Evolutionary conservation across 495 filamentous ascomycete genomes (phyloP).

Genomic region (Talaromyces stipitatus): DNA sequence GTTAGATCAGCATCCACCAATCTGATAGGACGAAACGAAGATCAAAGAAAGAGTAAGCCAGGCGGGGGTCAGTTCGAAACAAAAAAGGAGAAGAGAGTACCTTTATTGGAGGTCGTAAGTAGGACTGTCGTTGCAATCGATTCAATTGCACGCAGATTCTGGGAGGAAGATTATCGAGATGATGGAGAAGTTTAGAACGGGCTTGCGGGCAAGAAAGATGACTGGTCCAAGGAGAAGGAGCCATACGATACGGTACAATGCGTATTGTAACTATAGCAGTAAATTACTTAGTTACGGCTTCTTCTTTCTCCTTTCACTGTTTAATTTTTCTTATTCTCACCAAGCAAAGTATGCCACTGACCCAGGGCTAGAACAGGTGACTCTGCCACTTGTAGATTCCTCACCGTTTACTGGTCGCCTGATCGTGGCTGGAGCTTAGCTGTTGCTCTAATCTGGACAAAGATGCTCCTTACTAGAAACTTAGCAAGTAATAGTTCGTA

Average conservation of each 20-base stretch:
- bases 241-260: not conserved
- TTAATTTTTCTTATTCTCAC: not conserved
- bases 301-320: not conserved
- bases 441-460: not conserved
- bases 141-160: not conserved
- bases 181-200: not conserved
- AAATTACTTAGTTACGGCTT: not conserved
- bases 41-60: not conserved
- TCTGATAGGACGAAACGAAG: not conserved
- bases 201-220: not conserved
- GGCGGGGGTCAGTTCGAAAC: not conserved
- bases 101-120: not conserved
- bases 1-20: not conserved
- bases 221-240: not conserved
- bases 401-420: not conserved
- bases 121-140: not conserved
- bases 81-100: not conserved
- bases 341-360: not conserved
- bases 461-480: not conserved
- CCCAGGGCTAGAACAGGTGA: not conserved
- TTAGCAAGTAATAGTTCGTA: not conserved
- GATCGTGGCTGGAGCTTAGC: not conserved
- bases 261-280: not conserved
- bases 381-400: not conserved
- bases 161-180: not conserved